Conservation (phyloP, 139 green algal genomes). For the Coelastrella sp. region DNA sequence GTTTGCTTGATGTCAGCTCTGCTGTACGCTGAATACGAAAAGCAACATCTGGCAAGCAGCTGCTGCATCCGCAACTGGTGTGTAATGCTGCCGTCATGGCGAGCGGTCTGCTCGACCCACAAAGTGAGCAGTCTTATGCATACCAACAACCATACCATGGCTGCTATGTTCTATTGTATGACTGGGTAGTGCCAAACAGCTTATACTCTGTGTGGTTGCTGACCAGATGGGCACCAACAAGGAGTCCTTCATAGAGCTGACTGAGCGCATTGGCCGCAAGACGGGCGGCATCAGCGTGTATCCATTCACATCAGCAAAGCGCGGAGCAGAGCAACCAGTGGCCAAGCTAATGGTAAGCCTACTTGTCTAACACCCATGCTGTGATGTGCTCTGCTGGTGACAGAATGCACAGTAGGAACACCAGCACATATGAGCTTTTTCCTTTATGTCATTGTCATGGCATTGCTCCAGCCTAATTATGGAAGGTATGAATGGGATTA, state of each 20-base stretch:
- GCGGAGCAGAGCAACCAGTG: slow-evolving; percentile 72
- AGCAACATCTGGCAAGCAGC: too few relatives aligned
- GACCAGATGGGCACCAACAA: slow-evolving; percentile 54
- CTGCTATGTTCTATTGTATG: not conserved
- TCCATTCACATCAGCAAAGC: slow-evolving; percentile 79
- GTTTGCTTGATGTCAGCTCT: too few relatives aligned
- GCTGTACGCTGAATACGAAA: too few relatives aligned
- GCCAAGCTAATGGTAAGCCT: slow-evolving; percentile 82
- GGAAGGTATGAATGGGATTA: too few relatives aligned
- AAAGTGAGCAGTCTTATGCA: not conserved
- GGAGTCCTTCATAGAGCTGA: slow-evolving; percentile 95
- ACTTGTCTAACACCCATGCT: not conserved
- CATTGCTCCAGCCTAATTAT: too few relatives aligned
- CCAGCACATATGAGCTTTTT: too few relatives aligned
- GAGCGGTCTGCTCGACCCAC: too few relatives aligned
- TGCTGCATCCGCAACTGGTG: too few relatives aligned
- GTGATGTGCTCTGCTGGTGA: not conserved
- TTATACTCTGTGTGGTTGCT: not conserved
- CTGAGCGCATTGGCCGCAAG: slow-evolving; percentile 96
- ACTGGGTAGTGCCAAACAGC: not conserved
- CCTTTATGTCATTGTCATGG: too few relatives aligned
- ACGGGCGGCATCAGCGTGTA: slow-evolving; percentile 95
- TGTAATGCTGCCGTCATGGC: too few relatives aligned
- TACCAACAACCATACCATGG: not conserved
- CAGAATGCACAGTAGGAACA: too few relatives aligned